Conservation (phyloP, 495 filamentous ascomycete genomes). For the Neurospora sp. region DNA sequence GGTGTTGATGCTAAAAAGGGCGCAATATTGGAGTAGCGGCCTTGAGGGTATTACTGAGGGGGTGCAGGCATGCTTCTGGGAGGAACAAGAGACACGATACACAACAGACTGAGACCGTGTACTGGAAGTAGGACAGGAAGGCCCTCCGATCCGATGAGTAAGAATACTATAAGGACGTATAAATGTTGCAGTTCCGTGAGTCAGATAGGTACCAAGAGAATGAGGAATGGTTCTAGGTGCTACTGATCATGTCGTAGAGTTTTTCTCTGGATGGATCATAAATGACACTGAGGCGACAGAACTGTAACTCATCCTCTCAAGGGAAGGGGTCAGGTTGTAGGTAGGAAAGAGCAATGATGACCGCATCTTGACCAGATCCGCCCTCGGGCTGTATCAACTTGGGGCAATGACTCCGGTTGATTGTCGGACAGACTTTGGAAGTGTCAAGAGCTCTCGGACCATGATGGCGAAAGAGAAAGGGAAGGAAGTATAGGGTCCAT, state of each 20-base stretch:
- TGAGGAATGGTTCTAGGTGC: not conserved
- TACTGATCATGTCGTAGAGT: not conserved
- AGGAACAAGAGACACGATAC: not conserved
- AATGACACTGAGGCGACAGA: not conserved
- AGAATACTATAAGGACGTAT: not conserved
- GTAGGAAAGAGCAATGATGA: not conserved
- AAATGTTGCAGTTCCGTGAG: not conserved
- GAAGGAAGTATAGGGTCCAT: not conserved
- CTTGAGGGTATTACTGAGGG: not conserved
- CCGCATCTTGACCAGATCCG: not conserved
- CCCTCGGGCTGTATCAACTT: not conserved
- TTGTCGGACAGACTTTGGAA: not conserved
- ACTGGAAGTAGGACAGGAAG: not conserved
- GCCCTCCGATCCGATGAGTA: not conserved
- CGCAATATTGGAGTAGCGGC: not conserved
- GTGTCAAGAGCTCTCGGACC: not conserved
- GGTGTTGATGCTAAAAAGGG: not conserved
- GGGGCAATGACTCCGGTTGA: not conserved
- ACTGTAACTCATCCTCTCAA: not conserved
- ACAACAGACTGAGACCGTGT: not conserved
- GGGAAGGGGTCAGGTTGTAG: not conserved
- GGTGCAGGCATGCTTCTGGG: not conserved
- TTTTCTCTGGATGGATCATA: not conserved
- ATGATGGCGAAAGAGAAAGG: not conserved
- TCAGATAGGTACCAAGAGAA: not conserved